Evolutionary conservation across 495 filamentous ascomycete species (phyloP), one percentile per base, ranked within the genome.

Genomic region (Tuber borchii): DNA sequence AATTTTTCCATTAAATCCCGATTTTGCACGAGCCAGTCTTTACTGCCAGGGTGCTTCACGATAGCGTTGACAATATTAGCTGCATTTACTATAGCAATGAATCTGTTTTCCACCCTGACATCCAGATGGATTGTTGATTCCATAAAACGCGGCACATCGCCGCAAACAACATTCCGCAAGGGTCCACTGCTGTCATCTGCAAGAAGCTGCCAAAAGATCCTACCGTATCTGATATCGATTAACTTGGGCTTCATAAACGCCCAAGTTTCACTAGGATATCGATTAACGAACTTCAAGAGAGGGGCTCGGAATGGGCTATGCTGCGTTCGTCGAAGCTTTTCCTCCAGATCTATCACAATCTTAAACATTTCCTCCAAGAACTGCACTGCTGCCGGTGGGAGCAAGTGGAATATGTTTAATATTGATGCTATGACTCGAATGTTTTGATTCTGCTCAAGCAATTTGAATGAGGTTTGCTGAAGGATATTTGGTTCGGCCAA

Each of bases 381-480:
- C 17, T 91, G 88, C 61, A 92, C 92, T 19, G 95, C 95, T 16
- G 93, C 92, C 0, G 93, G 87, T 0, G 95, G 95, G 2, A 99
- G 86, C 12, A 98, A 89, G 82, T 99, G 94, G 84, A 98, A 99
- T 72, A 98, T 94, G 80, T 97, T 94, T 82, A 99, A 91, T 34
- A 97, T 95, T 0, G 94, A 92, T 6, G 93, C 91, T 71, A 98
- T 92, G 65, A 98, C 91, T 83, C 94, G 95, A 90, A 98, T 96
- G 69, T 92, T 89, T 31, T 87, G 88, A 81, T 93, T 92, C 81
- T 97, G 94, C 83, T 98, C 96, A 69, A 98, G 91, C 74, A 97
- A 89, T 9, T 90, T 94, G 84, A 97, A 97, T 0, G 94, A 97
- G 4, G 95, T 91, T 81, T 94, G 93, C 83, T 97, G 94, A 73